Evolutionary conservation across 305 asterid genomes (phyloP).

Genomic region (Rubia peregrina): DNA sequence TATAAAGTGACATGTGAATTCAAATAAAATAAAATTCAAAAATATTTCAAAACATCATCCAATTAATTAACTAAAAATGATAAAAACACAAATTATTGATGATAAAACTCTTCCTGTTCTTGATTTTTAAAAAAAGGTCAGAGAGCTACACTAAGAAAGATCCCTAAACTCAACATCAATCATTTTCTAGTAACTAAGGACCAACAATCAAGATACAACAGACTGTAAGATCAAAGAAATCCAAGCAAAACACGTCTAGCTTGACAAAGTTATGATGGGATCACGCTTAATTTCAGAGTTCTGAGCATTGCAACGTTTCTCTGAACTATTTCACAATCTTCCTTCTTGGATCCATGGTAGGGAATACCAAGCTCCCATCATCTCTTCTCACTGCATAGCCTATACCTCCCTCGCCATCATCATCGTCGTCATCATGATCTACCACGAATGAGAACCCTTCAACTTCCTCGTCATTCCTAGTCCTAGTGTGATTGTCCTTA

Average conservation of each 20-base stretch:
- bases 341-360: constrained; percentile 49
- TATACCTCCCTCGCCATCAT: constrained; percentile 30
- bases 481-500: constrained; percentile 29
- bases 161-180: not conserved
- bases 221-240: not conserved
- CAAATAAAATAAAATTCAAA: no score
- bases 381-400: constrained; percentile 19
- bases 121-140: not conserved
- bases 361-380: constrained; percentile 25
- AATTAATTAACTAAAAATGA: no score
- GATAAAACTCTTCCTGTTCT: not conserved
- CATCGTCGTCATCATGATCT: constrained; percentile 21
- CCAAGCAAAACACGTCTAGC: not conserved
- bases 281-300: no score
- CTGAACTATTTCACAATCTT: constrained; percentile 21
- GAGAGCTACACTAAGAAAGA: not conserved
- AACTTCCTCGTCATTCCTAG: constrained; percentile 32
- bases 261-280: not conserved
- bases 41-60: no score
- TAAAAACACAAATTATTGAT: no score
- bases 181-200: not conserved
- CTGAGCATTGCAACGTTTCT: not conserved
- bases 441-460: constrained; percentile 9
- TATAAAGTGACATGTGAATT: no score
- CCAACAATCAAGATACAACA: not conserved